phyloP scores from a whole-genome alignment of 768 basidiomycete species.

The Porpolomopsis calyptriformis region DNA sequence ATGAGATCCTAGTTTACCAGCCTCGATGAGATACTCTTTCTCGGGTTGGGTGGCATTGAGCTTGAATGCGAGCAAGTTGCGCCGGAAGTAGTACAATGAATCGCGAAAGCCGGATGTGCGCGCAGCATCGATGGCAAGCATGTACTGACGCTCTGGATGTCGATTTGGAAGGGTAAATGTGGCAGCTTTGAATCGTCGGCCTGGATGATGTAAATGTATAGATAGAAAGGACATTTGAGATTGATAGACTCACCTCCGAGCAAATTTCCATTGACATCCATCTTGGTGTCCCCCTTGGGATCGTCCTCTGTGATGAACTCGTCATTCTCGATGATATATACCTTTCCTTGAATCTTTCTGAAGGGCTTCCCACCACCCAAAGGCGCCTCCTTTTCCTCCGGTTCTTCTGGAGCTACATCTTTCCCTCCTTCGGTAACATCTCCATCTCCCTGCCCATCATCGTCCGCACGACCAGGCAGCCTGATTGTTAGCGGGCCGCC shows the following conservation, averaged over 20 bases:
- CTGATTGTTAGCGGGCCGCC: constrained; percentile 21
- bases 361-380: constrained; percentile 57
- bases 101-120: constrained; percentile 93
- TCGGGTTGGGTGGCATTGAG: constrained; percentile 81
- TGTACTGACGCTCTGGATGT: constrained; percentile 76
- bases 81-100: constrained; percentile 95
- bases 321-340: constrained; percentile 76
- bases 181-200: constrained; percentile 76
- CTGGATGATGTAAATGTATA: constrained; percentile 28
- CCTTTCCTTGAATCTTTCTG: constrained; percentile 60
- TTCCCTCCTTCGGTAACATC: constrained; percentile 23
- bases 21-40: constrained; percentile 85
- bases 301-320: constrained; percentile 81
- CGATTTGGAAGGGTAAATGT: constrained; percentile 84
- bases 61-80: constrained; percentile 84
- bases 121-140: constrained; percentile 96
- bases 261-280: constrained; percentile 74
- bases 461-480: constrained; percentile 21
- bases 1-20: constrained; percentile 81
- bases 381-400: constrained; percentile 33
- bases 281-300: constrained; percentile 82
- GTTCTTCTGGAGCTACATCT: constrained; percentile 24
- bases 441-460: constrained; percentile 17
- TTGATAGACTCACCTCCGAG: constrained; percentile 57
- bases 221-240: constrained; percentile 8